These are phyloP conservation scores for Casuarina cunninghamiana DNA, from an alignment of 306 rosid species.

Conservation along the genomic window DNA sequence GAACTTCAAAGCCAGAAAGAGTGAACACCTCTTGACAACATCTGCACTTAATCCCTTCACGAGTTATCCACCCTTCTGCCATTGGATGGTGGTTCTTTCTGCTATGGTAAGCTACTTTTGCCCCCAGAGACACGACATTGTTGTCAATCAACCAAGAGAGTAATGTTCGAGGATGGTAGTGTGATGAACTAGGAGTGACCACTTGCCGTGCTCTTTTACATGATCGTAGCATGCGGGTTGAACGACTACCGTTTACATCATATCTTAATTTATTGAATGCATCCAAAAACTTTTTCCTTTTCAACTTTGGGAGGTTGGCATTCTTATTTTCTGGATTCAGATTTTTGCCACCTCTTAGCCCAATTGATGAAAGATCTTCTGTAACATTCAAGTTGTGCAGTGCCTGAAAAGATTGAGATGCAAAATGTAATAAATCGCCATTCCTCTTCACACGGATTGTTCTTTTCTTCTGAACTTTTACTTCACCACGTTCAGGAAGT, in stretches of 20 bases:
- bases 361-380: constrained; percentile 22
- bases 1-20: constrained; percentile 51
- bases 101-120: constrained; percentile 49
- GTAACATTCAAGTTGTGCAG: constrained; percentile 27
- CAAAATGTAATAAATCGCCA: constrained; percentile 16
- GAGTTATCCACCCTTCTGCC: constrained; percentile 59
- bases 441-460: constrained; percentile 12
- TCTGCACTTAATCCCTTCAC: constrained; percentile 73
- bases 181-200: constrained; percentile 38
- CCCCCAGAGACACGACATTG: constrained; percentile 61
- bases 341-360: constrained; percentile 31
- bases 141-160: constrained; percentile 86
- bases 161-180: constrained; percentile 56
- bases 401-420: constrained; percentile 37
- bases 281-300: constrained; percentile 18
- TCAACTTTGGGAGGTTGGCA: constrained; percentile 27
- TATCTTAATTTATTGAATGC: constrained; percentile 20
- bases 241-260: constrained; percentile 12
- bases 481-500: constrained; percentile 1
- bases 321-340: constrained; percentile 30
- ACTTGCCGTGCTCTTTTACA: constrained; percentile 58
- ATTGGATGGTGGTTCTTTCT: constrained; percentile 26
- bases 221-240: constrained; percentile 44
- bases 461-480: constrained; percentile 23
- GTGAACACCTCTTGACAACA: constrained; percentile 60